Evolutionary conservation across 148 eudicot genomes (phyloP), one percentile per base, ranked within the genome.

Genomic region (Chenopodium quinoa): DNA sequence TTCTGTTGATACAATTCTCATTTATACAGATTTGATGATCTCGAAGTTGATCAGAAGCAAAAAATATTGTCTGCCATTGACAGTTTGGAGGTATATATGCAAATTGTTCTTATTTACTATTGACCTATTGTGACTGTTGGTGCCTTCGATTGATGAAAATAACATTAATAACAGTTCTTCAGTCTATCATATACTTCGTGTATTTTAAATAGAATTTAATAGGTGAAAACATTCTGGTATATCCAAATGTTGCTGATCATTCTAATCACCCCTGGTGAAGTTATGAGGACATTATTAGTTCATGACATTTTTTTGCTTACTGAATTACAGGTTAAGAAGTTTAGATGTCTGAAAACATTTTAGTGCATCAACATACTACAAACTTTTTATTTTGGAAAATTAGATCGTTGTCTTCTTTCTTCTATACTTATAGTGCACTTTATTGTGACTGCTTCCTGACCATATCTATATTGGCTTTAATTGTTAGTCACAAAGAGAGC

Each of bases 401-500:
- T 12, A 25, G 32, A n/a, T 78, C 4, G 17, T 4, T 47, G 56
- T 47, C 11, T 2, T 69, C 44, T 50, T 32, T 8, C 12, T 0
- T 68, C 44, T 40, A 40, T 37, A 48, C 73, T 32, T 69, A 54
- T 17, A 1, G 19, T 31, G 22, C 37, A 23, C 46, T 58, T 58
- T 9, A 62, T 11, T n/a, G 44, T 40, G 34, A 63, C 40, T 47
- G 20, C 47, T 67, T 78, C 13, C 3, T 70, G 80, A 54, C 78
- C 46, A 5, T 10, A 25, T 50, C 50, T 76, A 69, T 52, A 81
- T 34, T 82, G 82, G 70, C 78, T 78, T 60, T 46, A 9, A 60
- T 86, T 83, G 78, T n/a, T 75, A 95, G 98, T 71, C 84, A 74
- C 77, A 88, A 82, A 90, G 91, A 76, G 98, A 95, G 89, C 72